A percentile compares a stretch with the other conserved stretches of the same genome.
phyloP scores from a whole-genome alignment of 352 stramenopile species.

The Paralagenidium karlingii region DNA sequence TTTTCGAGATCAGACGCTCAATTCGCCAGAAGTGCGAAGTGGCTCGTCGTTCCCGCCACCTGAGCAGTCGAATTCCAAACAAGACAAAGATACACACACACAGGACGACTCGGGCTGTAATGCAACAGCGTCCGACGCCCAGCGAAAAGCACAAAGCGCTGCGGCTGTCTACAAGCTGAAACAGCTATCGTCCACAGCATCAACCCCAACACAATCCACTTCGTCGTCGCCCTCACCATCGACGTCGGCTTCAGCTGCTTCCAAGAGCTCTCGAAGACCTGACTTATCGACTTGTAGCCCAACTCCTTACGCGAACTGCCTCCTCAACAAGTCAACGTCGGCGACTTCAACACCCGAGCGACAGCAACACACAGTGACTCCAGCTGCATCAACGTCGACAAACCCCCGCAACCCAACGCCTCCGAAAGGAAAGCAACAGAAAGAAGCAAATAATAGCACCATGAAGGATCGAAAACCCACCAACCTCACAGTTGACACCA shows the following conservation, averaged over 20 bases:
- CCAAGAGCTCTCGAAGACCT: too few relatives aligned
- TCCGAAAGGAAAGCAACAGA: conserved; percentile 1
- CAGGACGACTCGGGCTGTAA: background rate
- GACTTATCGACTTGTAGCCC: too few relatives aligned
- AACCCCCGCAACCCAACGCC: too few relatives aligned
- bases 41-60: conserved; percentile 42
- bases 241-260: conserved; percentile 9
- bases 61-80: background rate
- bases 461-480: background rate
- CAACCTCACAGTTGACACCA: background rate
- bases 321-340: background rate
- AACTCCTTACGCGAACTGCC: too few relatives aligned
- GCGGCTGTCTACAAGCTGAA: conserved; percentile 55
- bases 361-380: conserved; percentile 7
- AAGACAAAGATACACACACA: background rate
- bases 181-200: conserved; percentile 19
- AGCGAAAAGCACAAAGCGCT: conserved; percentile 62
- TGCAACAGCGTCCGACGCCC: conserved; percentile 19
- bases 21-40: conserved; percentile 26
- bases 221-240: too few relatives aligned
- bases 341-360: conserved; percentile 4
- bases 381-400: too few relatives aligned
- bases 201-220: too few relatives aligned
- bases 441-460: conserved; percentile 1
- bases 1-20: conserved; percentile 44